phyloP scores from a whole-genome alignment of 306 rosid species.

The Prunus mongolica region DNA sequence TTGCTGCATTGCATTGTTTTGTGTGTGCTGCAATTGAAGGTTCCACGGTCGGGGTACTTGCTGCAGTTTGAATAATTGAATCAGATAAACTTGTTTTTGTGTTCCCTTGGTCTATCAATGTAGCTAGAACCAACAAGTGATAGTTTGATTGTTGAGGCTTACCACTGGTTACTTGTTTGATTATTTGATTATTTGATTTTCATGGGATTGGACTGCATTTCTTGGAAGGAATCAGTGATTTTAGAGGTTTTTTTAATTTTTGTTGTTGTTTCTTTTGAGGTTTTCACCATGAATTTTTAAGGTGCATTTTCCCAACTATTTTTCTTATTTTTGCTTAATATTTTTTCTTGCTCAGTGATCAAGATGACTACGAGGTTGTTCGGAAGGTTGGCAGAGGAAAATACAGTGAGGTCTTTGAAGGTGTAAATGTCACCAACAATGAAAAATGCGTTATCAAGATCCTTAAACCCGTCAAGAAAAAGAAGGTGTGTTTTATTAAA shows the following conservation, averaged over 20 bases:
- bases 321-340: not conserved
- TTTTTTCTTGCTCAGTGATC: slow-evolving; percentile 11
- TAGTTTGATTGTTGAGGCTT: not conserved
- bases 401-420: slow-evolving; percentile 35
- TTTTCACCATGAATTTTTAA: not conserved
- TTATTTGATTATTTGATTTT: not conserved
- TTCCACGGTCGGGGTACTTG: not conserved
- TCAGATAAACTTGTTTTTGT: not conserved
- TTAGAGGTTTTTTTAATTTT: not conserved
- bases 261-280: not conserved
- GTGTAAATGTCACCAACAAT: slow-evolving; percentile 26
- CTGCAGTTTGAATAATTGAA: not conserved
- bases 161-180: not conserved
- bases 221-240: not conserved
- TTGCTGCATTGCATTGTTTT: not conserved
- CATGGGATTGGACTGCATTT: not conserved
- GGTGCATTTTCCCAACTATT: not conserved
- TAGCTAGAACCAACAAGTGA: not conserved
- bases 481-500: slow-evolving; percentile 19
- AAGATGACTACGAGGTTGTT: slow-evolving; percentile 36
- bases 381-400: slow-evolving; percentile 35
- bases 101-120: not conserved
- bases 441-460: slow-evolving; percentile 32
- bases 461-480: slow-evolving; percentile 35
- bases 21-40: not conserved